Base-by-base conservation (phyloP, 169 alveolate species). In the Plasmodium ovale region DNA sequence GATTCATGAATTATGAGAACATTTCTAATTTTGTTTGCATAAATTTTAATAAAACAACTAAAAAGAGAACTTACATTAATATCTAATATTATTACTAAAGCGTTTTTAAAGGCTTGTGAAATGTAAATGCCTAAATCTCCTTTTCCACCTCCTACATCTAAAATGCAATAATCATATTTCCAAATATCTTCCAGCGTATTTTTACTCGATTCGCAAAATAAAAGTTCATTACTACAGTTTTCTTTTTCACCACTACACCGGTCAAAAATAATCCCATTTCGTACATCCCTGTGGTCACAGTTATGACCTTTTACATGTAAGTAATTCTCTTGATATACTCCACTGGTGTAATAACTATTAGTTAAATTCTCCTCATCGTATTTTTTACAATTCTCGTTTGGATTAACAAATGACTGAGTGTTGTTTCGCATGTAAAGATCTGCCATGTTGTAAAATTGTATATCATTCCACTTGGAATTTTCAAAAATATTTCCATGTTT, bases 71-170 rank as follows among this genome's bases (percentile, higher is more conserved):
- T 79, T 21, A 79, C 79, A 42, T 79, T 79, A 31, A 79, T 64
- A 70, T 79, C 89, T 64, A 79, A 79, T 79, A 79, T 79, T 14
- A 79, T 79, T 19, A 79, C 89, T 64, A 79, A 44, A 16, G 65
- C 62, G 58, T 79, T 79, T 79, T 64, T 64, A 79, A 79, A 79
- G 7, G 82, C 82, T 79, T 64, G 31, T 12, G 89, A 62, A 79
- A 79, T 79, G 60, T 79, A 56, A 33, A 79, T 79, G n/a, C 89
- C 89, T 49, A 79, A 62, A 47, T 79, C 89, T 4, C 89, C 89
- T 79, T 79, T 79, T 2, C 89, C 89, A 64, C 89, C 89, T 14
- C 89, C 89, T 37, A 79, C 89, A 53, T 79, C 89, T 21, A 79
- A 68, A 56, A 79, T 65, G 27, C 89, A 79, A 37, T 64, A 65